Base-by-base conservation (phyloP, 2,329 filamentous ascomycete genomes). In the Plectosphaerella plurivora region DNA sequence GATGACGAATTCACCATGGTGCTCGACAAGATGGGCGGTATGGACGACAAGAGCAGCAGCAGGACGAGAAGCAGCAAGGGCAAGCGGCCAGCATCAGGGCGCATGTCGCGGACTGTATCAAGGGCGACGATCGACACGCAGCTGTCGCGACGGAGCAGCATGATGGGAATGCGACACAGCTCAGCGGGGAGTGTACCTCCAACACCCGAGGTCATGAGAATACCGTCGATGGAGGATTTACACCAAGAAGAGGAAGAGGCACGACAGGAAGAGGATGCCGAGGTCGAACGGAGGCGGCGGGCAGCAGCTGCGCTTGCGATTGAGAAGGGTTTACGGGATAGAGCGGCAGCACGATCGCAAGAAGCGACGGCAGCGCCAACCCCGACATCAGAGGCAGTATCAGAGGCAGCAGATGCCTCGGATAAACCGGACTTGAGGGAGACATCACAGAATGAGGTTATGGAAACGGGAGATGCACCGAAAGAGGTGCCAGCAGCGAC, bases 1-100 rank as follows among this genome's bases (percentile, higher is more conserved):
- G 90, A 93, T 61, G 93, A 97, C 64, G 92, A 97, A 63, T 95
- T 97, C 61, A 89, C 91, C 3, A 86, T 96, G 66, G 84, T 86
- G 3, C 76, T 97, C 55, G 86, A 91, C 55, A 82, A 88, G 50
- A 83, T 87, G 58, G 81, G 79, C n/a, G 39, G 36, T 15, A 36
- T 35, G 35, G 91, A 94, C 52, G 88, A 91, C 62, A 79, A 81
- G 45, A 86, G 86, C 59, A 91, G 87, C 61, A 66, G 65, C 28
- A 64, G 56, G 48, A 65, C 64, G n/a, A 82, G 79, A 55, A 81
- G 77, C 56, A 84, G 78, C 59, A 84, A 84, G 57, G 82, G 82
- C 1, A 85, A 85, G 62, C 70, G 75, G 44, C 75, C 73, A 25
- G 73, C 68, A 10, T 61, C 60, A 50, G 60, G 70, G 55, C 51